Evolutionary conservation across 441 rosid species (phyloP).

Genomic region (Pelargonium myrrhifolium): DNA sequence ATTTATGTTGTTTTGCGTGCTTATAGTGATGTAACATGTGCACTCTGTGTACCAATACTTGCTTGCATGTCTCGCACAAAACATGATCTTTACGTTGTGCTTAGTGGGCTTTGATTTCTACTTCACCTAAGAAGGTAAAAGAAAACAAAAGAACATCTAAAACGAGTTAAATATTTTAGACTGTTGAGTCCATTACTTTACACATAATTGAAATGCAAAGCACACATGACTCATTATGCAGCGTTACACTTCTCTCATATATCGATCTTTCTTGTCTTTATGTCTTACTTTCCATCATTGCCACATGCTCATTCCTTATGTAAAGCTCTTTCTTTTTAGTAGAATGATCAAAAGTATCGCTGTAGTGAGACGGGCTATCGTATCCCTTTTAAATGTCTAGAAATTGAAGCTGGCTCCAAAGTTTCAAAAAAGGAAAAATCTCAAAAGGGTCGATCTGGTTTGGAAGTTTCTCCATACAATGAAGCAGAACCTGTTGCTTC

Average conservation of each 20-base stretch:
- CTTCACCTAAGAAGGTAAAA: not conserved
- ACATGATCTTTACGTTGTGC: not conserved
- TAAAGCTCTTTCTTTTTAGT: not conserved
- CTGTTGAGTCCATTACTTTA: not conserved
- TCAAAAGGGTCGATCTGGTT: conserved; percentile 30
- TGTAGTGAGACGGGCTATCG: conserved; percentile 94
- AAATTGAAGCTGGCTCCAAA: conserved; percentile 24
- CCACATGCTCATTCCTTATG: not conserved
- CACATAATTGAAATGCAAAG: not conserved
- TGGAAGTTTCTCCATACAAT: conserved; percentile 22
- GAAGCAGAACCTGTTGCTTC: conserved; percentile 19
- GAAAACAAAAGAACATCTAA: not conserved
- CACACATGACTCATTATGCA: not conserved
- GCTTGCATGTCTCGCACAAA: too few relatives aligned
- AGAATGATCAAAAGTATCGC: conserved; percentile 63
- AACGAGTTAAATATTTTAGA: not conserved
- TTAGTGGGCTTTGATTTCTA: not conserved
- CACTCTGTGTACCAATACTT: too few relatives aligned
- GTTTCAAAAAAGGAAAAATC: conserved; percentile 29
- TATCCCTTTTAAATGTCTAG: conserved; percentile 68
- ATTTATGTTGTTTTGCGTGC: too few relatives aligned
- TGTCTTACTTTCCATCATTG: not conserved
- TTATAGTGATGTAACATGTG: too few relatives aligned
- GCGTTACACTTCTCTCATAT: too few relatives aligned
- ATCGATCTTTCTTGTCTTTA: not conserved